Base-by-base conservation (phyloP, 2,329 filamentous ascomycete species). In the Grosmannia serpens region DNA sequence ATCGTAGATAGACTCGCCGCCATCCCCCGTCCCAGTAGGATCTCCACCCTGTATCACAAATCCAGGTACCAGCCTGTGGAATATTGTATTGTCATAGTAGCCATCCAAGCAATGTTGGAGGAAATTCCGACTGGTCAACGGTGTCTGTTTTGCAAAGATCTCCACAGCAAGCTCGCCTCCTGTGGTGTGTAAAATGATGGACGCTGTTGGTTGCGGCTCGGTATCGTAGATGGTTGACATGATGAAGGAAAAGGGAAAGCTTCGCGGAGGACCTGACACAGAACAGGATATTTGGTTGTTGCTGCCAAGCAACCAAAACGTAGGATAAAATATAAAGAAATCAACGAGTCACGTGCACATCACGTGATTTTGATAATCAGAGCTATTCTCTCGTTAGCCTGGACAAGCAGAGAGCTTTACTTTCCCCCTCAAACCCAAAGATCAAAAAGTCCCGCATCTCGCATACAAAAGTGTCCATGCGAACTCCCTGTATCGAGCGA, bases 1-100 rank as follows among this genome's bases (percentile, higher is more conserved):
- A 74, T 95, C 88, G 73, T 91, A 95, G 65, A 96, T 96, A 35
- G 87, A 91, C 69, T 95, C 89, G 52, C 94, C 94, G 58, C 94
- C 94, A 66, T 89, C 86, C 15, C 92, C 92, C 0, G 91, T 96
- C 27, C 91, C 91, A 0, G 91, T 96, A 0, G 94, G 92, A 67
- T 99, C 94, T 58, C 94, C 94, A 33, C 92, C 94, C 69, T 99
- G 94, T 13, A 97, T 76, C 62, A 99, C 89, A 71, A 99, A 99
- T 56, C 88, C 88, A 0, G 91, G 89, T 0, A 96, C 86, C 7
- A 97, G 79, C 27, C 94, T 89, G 74, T 99, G 94, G 74, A 99
- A 99, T 62, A 94, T 86, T 0, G 91, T 96, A 68, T 87, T 85
- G 66, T 90, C 86, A 76, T 97, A 99, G 77, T 97, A 97, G 65